Evolutionary conservation across 257 asterid genomes (phyloP).

Genomic region (Solanum pimpinellifolium): DNA sequence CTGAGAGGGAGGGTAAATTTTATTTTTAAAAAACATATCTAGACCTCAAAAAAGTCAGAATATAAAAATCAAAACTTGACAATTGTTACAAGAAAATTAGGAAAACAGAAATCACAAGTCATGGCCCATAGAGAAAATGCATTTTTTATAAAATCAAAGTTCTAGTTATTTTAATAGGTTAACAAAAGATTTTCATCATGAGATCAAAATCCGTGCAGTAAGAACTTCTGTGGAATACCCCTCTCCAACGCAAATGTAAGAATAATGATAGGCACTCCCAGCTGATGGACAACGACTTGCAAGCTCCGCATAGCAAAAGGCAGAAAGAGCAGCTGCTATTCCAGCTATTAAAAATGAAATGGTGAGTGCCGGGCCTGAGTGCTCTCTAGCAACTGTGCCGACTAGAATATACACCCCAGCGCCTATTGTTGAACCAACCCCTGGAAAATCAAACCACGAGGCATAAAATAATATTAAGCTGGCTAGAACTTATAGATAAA

Average conservation of each 20-base stretch:
- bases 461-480: not conserved
- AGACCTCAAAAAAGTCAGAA: not conserved
- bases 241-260: constrained; percentile 92
- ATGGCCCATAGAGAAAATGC: not conserved
- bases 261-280: constrained; percentile 97
- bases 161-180: not conserved
- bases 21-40: not conserved
- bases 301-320: constrained; percentile 90
- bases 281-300: constrained; percentile 96
- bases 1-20: constrained; percentile 11
- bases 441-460: constrained; percentile 22
- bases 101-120: not conserved
- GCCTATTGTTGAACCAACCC: constrained; percentile 94
- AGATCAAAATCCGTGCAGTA: not conserved
- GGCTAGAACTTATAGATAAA: not conserved
- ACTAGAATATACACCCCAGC: constrained; percentile 95
- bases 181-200: not conserved
- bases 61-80: not conserved
- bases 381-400: constrained; percentile 97
- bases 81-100: not conserved
- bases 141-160: not conserved
- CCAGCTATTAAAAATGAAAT: constrained; percentile 89
- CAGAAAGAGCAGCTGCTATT: constrained; percentile 95
- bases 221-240: constrained; percentile 30
- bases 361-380: constrained; percentile 85